These are phyloP conservation scores for Taiwanofungus camphoratus DNA, from an alignment of 1,284 basidiomycete genomes.

Conservation along the genomic window DNA sequence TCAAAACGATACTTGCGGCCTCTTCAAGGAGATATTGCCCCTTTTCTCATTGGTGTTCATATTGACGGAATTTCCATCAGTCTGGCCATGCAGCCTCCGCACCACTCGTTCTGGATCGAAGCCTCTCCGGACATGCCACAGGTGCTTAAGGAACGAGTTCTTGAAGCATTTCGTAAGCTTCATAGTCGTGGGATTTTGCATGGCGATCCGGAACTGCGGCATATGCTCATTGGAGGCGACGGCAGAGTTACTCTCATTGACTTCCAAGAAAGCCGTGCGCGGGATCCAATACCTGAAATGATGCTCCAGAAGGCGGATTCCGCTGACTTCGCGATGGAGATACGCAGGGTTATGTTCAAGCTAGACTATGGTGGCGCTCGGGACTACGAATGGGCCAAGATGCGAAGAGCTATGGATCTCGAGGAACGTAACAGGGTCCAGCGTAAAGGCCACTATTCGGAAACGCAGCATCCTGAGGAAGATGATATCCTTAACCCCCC, in stretches of 20 bases:
- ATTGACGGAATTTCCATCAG: constrained; percentile 32
- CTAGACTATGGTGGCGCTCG: constrained; percentile 33
- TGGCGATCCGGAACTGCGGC: constrained; percentile 16
- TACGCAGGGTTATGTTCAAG: constrained; percentile 49
- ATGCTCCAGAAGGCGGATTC: constrained; percentile 32
- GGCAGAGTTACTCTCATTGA: constrained; percentile 51
- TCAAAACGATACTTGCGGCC: constrained; percentile 39
- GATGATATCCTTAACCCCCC: constrained; percentile 6
- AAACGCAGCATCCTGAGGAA: constrained; percentile 3
- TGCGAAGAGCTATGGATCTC: constrained; percentile 6
- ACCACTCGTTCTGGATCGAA: constrained; percentile 22
- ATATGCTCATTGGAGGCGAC: constrained; percentile 53
- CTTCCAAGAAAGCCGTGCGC: constrained; percentile 43
- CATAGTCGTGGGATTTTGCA: constrained; percentile 19
- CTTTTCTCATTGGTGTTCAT: constrained; percentile 47
- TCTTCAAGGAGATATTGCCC: constrained; percentile 49
- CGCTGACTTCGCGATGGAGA: constrained; percentile 43
- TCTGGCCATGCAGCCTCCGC: constrained; percentile 29
- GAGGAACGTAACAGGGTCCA: constrained; percentile 3
- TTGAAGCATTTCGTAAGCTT: constrained; percentile 15
- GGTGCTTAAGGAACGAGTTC: constrained; percentile 19
- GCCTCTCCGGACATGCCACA: constrained; percentile 21
- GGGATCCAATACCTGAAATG: constrained; percentile 31
- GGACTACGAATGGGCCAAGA: constrained; percentile 19
- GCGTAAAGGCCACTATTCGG: not conserved